Evolutionary conservation across 2,329 filamentous ascomycete genomes (phyloP).

Genomic region (Neonectria neomacrospora): DNA sequence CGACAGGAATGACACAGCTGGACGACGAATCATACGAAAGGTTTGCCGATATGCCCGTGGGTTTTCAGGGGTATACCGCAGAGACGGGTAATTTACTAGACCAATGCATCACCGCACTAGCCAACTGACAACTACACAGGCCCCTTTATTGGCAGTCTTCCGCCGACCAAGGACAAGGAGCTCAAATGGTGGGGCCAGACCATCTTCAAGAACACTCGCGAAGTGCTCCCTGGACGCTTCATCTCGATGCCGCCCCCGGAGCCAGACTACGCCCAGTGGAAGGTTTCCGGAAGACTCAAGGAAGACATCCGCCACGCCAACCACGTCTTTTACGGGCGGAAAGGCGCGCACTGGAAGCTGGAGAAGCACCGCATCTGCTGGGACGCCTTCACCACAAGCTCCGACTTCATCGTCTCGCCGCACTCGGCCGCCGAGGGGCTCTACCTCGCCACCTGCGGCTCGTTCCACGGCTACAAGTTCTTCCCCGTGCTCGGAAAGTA

Average conservation of each 20-base stretch:
- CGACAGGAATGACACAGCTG: slow-evolving; percentile 67
- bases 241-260: slow-evolving; percentile 67
- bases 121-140: slow-evolving; percentile 53
- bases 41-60: slow-evolving; percentile 62
- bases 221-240: slow-evolving; percentile 62
- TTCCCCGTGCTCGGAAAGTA: slow-evolving; percentile 73
- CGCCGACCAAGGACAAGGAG: slow-evolving; percentile 61
- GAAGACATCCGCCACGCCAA: slow-evolving; percentile 68
- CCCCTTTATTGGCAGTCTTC: slow-evolving; percentile 67
- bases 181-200: slow-evolving; percentile 72
- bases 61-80: slow-evolving; percentile 55
- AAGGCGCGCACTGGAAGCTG: slow-evolving; percentile 66
- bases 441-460: slow-evolving; percentile 72
- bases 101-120: slow-evolving; percentile 34
- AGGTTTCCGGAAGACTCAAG: slow-evolving; percentile 65
- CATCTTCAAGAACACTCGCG: slow-evolving; percentile 67
- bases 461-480: slow-evolving; percentile 76
- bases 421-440: slow-evolving; percentile 63
- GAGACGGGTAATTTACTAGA: slow-evolving; percentile 42
- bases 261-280: slow-evolving; percentile 71
- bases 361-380: slow-evolving; percentile 74
- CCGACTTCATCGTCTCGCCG: slow-evolving; percentile 72
- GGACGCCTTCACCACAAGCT: slow-evolving; percentile 72
- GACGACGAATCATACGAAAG: slow-evolving; percentile 56
- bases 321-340: slow-evolving; percentile 68